Base-by-base conservation (phyloP, 2,329 filamentous ascomycete species). In the Teratosphaeria gauchensis region DNA sequence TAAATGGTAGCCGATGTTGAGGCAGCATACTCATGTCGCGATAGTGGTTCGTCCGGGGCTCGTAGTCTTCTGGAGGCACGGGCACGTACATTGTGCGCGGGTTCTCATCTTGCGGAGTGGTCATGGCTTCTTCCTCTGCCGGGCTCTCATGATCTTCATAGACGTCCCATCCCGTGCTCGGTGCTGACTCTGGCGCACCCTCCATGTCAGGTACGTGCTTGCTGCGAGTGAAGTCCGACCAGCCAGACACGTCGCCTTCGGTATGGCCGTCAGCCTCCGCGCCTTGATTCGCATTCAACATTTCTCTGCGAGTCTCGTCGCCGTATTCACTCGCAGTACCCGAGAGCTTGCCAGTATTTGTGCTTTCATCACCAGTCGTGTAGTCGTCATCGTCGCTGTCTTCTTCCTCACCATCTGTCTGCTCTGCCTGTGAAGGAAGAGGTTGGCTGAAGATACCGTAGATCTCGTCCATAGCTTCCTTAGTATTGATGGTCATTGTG, bases 401-500 rank as follows among this genome's bases (percentile, higher is more conserved):
- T 53, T 87, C 84, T 58, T 87, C 85, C 14, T 90, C 85, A 2
- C 80, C 79, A 28, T 79, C 82, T 0, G 75, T 71, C 46, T 74
- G 71, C 33, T 75, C 75, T 1, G 76, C 72, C 19, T 74, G 73
- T 35, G 77, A 76, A 62, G 81, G 80, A 38, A 92, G 73, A 1
- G 94, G 92, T 59, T 94, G 89, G 68, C 94, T 97, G 75, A 97
- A 99, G 54, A 99, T 90, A 59, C 91, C 91, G 68, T 97, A 97
- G 56, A 99, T 96, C 66, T 99, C 94, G 66, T 97, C 92, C 62
- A 92, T 96, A 4, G 94, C 94, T 64, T 94, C 92, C 66, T 84
- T 89, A 12, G 94, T 99, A 70, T 97, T 91, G 64, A 99, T 84
- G 0, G 94, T 99, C 92, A 99, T 96, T 1, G 94, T 99, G n/a